Evolutionary conservation across 805 yeast genomes (phyloP).

Genomic region (Zygosaccharomyces lentus): DNA sequence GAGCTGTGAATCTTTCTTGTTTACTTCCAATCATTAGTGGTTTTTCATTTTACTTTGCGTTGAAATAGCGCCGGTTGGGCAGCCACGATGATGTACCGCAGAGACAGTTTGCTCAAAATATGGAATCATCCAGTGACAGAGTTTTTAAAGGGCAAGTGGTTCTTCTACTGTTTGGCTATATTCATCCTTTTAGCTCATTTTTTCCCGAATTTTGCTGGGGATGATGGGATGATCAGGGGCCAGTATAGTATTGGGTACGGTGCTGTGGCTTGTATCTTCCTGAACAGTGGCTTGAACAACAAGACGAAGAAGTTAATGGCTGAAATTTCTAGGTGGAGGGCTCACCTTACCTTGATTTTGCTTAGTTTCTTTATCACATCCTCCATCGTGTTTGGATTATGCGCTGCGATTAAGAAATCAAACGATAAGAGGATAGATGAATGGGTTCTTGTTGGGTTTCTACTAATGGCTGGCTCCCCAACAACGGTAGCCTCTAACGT

Average conservation of each 20-base stretch:
- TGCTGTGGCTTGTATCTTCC: slow-evolving; percentile 81
- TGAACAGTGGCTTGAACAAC: slow-evolving; percentile 79
- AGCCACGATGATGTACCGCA: background rate
- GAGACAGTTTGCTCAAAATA: slow-evolving; percentile 4
- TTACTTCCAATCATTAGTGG: background rate
- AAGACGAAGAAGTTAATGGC: slow-evolving; percentile 53
- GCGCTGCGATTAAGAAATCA: slow-evolving; percentile 59
- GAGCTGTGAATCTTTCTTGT: background rate
- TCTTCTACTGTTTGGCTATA: slow-evolving; percentile 64
- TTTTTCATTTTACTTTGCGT: background rate
- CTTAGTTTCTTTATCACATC: slow-evolving; percentile 70
- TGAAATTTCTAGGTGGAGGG: slow-evolving; percentile 77
- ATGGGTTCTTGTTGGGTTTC: slow-evolving; percentile 77
- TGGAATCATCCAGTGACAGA: slow-evolving; percentile 25
- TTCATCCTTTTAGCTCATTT: slow-evolving; percentile 71
- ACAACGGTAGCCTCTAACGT: slow-evolving; percentile 91
- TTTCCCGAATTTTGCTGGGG: slow-evolving; percentile 79
- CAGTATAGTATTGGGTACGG: slow-evolving; percentile 78
- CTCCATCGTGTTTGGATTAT: slow-evolving; percentile 67
- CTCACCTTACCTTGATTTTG: slow-evolving; percentile 65
- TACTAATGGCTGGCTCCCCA: slow-evolving; percentile 83
- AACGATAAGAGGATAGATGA: slow-evolving; percentile 55
- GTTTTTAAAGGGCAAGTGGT: slow-evolving; percentile 54
- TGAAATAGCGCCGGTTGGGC: background rate
- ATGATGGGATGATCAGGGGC: slow-evolving; percentile 70